phyloP scores from a whole-genome alignment of 2,329 filamentous ascomycete species.

The Ascomycota sp. region DNA sequence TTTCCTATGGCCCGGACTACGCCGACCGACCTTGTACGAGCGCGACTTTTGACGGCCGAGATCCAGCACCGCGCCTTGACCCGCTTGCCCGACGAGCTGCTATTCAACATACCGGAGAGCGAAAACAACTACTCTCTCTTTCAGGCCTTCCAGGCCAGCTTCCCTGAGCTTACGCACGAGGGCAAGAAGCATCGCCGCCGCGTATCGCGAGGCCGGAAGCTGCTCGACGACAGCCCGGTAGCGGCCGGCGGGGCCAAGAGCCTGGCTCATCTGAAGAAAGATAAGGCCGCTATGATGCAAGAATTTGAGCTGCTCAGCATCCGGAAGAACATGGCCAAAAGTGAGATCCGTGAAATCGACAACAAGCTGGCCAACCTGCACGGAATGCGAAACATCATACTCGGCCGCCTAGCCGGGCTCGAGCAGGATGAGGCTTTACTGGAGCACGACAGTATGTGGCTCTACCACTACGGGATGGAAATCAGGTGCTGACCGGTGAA shows the following conservation, averaged over 20 bases:
- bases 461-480: background rate
- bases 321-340: conserved; percentile 92
- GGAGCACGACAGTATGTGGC: conserved; percentile 63
- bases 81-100: conserved; percentile 74
- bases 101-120: conserved; percentile 72
- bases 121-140: conserved; percentile 82
- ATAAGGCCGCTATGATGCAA: conserved; percentile 62
- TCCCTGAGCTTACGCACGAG: conserved; percentile 52
- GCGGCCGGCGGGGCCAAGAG: conserved; percentile 38
- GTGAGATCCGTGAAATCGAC: conserved; percentile 91
- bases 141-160: conserved; percentile 82
- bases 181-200: conserved; percentile 51
- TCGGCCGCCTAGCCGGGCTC: conserved; percentile 66
- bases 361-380: conserved; percentile 88
- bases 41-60: conserved; percentile 72
- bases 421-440: conserved; percentile 82
- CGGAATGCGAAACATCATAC: conserved; percentile 77
- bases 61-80: conserved; percentile 86
- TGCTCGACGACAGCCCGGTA: conserved; percentile 45
- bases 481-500: too few relatives aligned
- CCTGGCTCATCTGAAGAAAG: conserved; percentile 55
- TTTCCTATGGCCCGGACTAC: conserved; percentile 81
- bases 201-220: conserved; percentile 53
- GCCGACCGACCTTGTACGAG: conserved; percentile 84
- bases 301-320: conserved; percentile 79